Conservation (phyloP, 257 asterid genomes). For the Plectranthus barbatus region DNA sequence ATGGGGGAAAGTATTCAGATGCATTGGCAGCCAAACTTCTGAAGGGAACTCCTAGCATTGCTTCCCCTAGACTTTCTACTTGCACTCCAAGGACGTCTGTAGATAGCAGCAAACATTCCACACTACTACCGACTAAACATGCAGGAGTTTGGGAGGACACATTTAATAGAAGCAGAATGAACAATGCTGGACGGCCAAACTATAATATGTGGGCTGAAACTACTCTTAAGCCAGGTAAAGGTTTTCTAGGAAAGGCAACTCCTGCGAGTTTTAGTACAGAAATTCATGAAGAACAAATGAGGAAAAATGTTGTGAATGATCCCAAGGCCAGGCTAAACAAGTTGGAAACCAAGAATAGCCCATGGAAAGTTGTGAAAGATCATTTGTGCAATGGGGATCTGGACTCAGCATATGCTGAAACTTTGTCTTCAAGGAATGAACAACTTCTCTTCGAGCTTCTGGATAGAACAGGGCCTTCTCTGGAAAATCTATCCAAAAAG, state of each 20-base stretch:
- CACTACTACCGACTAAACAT: conserved; percentile 35
- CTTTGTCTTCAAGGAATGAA: conserved; percentile 63
- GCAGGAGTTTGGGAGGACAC: conserved; percentile 43
- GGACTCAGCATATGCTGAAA: conserved; percentile 74
- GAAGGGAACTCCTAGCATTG: conserved; percentile 50
- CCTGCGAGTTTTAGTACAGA: conserved; percentile 30
- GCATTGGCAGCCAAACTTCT: conserved; percentile 31
- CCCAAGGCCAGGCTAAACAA: conserved; percentile 35
- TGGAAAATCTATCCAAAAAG: conserved; percentile 61
- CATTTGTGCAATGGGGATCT: conserved; percentile 57
- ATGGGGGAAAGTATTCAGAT: conserved; percentile 47
- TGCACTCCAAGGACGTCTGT: conserved; percentile 77
- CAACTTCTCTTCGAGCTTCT: conserved; percentile 72
- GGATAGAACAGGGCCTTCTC: conserved; percentile 83
- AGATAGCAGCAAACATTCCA: conserved; percentile 43
- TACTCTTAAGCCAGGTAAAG: conserved; percentile 36
- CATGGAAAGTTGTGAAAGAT: conserved; percentile 47
- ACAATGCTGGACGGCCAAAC: conserved; percentile 40
- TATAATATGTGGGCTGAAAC: conserved; percentile 49
- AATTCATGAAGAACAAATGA: conserved; percentile 33
- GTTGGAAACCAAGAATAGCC: conserved; percentile 36
- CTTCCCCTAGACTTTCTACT: conserved; percentile 66
- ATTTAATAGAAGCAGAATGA: conserved; percentile 41
- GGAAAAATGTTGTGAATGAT: conserved; percentile 33
- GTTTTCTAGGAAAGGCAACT: conserved; percentile 34